A percentile compares a stretch with the other conserved stretches of the same genome.
Conservation (phyloP, 2,329 filamentous ascomycete species). For the Colletotrichum incanum region DNA sequence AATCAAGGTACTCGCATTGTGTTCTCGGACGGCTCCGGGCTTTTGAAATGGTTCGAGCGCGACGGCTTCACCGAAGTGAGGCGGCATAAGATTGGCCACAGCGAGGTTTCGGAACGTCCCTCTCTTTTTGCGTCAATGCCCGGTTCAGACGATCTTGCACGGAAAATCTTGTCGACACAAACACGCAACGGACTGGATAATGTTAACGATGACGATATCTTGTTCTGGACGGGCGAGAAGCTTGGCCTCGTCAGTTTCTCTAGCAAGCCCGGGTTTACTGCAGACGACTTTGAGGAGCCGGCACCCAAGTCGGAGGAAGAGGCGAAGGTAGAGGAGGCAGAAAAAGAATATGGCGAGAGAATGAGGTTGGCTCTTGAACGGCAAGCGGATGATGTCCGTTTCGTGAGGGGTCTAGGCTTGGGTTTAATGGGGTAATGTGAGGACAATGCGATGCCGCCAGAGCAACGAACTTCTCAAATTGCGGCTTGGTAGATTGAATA, state of each 20-base stretch:
- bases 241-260: conserved; percentile 81
- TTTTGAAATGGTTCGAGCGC: conserved; percentile 91
- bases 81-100: conserved; percentile 69
- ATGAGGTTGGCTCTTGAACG: conserved; percentile 83
- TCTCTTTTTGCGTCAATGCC: conserved; percentile 69
- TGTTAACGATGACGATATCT: conserved; percentile 75
- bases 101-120: conserved; percentile 61
- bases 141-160: conserved; percentile 79
- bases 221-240: conserved; percentile 91
- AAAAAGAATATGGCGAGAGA: conserved; percentile 74
- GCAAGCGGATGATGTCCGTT: conserved; percentile 85
- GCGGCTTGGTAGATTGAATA: background rate
- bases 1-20: conserved; percentile 88
- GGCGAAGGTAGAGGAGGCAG: conserved; percentile 67
- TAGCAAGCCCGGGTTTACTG: conserved; percentile 62
- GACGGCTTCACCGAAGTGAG: conserved; percentile 79
- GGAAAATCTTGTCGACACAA: conserved; percentile 81
- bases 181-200: conserved; percentile 49
- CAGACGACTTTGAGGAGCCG: conserved; percentile 67
- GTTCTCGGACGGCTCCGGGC: conserved; percentile 86
- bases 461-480: background rate
- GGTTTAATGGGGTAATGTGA: conserved; percentile 25
- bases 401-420: conserved; percentile 76
- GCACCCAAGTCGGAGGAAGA: conserved; percentile 62
- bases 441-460: background rate